Evolutionary conservation across 2,329 filamentous ascomycete species (phyloP), one percentile per base, ranked within the genome.

Genomic region (Colletotrichum sp.): DNA sequence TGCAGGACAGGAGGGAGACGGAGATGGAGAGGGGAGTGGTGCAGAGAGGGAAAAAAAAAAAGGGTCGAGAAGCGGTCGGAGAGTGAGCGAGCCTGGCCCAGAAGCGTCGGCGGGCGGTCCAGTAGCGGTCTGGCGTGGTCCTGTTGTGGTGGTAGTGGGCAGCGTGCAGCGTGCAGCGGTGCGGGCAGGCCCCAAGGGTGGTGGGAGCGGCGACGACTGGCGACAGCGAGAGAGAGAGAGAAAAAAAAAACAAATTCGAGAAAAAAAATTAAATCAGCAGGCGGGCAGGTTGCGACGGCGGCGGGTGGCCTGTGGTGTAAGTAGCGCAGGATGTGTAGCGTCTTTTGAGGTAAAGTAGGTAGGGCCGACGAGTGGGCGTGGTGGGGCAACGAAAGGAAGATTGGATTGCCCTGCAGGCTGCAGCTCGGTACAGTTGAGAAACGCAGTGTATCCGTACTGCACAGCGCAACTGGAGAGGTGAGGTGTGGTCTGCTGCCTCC

Each of bases 291-390:
- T 36, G 58, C 69, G 28, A 69, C 58, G 30, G 62, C 69, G 64
- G 69, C 69, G 64, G 69, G 52, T 68, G 69, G 69, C 48, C 63
- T 68, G 18, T 52, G 63, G 64, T 69, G 69, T 52, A 75, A 64
- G 69, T 72, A 72, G 69, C 73, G 69, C 61, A 69, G 69, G 48
- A 65, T 75, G 73, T 75, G 73, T 75, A 75, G 73, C 73, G 73
- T 63, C 73, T 73, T 75, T 73, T 28, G 58, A 69, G 69, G 70
- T 69, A 38, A 64, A 69, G 73, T 75, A 61, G 52, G 48, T 67
- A 75, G 69, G 73, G 69, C 67, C 69, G 38, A 72, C 69, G 69
- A 34, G 30, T 74, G 72, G 72, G 72, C 68, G 55, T 62, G 72
- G 69, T 75, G 73, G 73, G 73, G 69, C 73, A 13, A 36, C 30